These are phyloP conservation scores for Chaetomiaceae sp. DNA, from an alignment of 2,329 filamentous ascomycete genomes.

Conservation along the genomic window DNA sequence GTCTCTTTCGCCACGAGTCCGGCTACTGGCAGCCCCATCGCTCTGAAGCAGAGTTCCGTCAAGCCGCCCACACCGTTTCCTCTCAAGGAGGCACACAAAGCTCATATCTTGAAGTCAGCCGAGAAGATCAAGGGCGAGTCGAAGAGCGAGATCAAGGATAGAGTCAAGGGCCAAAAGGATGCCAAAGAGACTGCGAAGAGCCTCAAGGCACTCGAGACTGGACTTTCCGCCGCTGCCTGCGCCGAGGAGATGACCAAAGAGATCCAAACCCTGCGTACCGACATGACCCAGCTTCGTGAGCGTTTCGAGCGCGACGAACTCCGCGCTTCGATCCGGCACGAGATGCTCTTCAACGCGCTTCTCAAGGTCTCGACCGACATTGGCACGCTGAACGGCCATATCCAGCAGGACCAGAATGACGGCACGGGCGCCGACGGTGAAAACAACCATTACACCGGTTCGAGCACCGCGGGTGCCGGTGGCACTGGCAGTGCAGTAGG, in stretches of 20 bases:
- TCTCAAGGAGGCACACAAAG: neutral
- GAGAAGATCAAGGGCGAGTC: neutral
- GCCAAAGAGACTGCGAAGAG: neutral
- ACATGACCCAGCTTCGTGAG: slow-evolving; percentile 10
- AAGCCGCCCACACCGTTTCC: neutral
- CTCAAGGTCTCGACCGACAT: slow-evolving; percentile 21
- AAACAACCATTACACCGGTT: neutral
- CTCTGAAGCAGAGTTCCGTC: neutral
- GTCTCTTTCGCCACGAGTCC: neutral
- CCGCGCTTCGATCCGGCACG: slow-evolving; percentile 19
- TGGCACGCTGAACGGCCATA: neutral
- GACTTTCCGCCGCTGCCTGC: neutral
- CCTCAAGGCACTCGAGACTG: slow-evolving; percentile 13
- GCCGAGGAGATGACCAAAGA: neutral
- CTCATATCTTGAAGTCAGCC: neutral
- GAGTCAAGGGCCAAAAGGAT: neutral
- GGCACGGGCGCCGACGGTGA: neutral
- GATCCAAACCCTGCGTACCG: neutral
- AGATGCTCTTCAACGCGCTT: slow-evolving; percentile 22
- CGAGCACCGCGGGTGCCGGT: neutral
- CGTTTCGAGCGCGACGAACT: slow-evolving; percentile 13
- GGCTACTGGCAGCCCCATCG: neutral
- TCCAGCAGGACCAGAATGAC: neutral
- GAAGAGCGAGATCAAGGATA: neutral
- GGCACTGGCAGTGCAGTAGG: neutral